These are phyloP conservation scores for Eucalyptus pumila DNA, from an alignment of 345 rosid genomes.

Conservation along the genomic window DNA sequence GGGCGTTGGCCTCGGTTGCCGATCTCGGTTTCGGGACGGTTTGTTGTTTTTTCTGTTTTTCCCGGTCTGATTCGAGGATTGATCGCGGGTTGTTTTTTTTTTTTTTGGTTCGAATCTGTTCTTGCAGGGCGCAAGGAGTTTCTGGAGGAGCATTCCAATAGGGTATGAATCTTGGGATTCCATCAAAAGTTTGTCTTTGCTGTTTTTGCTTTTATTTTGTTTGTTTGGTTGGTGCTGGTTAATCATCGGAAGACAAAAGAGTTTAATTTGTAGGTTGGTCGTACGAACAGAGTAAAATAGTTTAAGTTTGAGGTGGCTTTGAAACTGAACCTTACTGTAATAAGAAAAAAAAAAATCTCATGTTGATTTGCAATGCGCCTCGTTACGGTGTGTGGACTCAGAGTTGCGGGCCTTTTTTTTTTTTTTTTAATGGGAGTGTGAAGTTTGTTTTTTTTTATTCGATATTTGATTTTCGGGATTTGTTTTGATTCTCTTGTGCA, in stretches of 20 bases:
- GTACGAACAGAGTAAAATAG: background rate
- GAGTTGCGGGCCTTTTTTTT: background rate
- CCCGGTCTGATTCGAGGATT: background rate
- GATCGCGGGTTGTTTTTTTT: background rate
- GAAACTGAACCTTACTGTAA: background rate
- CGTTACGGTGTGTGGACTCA: background rate
- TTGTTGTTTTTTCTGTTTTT: background rate
- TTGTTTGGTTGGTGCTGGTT: background rate
- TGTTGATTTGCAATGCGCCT: background rate
- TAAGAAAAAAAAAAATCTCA: background rate
- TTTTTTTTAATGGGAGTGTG: background rate
- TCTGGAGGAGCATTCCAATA: conserved; percentile 40
- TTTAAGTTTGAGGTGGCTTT: background rate
- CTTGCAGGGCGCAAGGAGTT: conserved; percentile 53
- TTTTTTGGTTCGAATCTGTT: background rate
- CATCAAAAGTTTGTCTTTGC: background rate
- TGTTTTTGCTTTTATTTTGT: background rate
- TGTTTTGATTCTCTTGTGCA: conserved; percentile 25
- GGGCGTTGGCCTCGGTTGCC: background rate
- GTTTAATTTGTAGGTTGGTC: background rate
- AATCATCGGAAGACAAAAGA: background rate
- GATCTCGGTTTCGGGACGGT: background rate
- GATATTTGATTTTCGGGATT: background rate
- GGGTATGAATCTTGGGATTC: conserved; percentile 28
- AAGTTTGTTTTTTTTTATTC: background rate